A percentile compares a stretch with the other conserved stretches of the same genome.
phyloP scores from a whole-genome alignment of 164 flowering plant species.

The Tetrastigma voinierianum region DNA sequence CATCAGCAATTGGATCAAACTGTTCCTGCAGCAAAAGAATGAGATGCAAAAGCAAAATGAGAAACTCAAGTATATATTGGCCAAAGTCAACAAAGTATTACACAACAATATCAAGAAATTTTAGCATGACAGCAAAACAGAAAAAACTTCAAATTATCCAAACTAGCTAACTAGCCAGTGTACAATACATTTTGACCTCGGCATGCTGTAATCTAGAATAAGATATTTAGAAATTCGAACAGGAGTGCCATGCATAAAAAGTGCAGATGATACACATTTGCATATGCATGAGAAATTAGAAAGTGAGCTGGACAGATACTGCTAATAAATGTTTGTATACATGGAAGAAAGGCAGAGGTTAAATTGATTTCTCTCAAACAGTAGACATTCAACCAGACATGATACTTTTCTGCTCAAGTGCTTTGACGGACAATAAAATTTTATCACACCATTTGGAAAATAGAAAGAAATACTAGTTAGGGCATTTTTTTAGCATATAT shows the following conservation, averaged over 20 bases:
- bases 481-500: background rate
- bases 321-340: background rate
- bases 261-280: no score
- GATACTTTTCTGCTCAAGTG: background rate
- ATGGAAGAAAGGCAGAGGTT: background rate
- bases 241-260: no score
- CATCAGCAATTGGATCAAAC: constrained; percentile 76
- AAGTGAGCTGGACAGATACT: background rate
- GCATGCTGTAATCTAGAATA: background rate
- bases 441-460: background rate
- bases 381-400: background rate
- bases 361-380: background rate
- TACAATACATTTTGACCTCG: background rate
- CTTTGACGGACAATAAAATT: no score
- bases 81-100: no score
- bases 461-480: background rate
- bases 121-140: no score
- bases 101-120: no score
- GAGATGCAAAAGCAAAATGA: background rate
- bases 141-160: no score
- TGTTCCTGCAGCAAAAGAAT: constrained; percentile 27
- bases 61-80: no score
- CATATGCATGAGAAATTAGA: no score
- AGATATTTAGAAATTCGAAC: background rate
- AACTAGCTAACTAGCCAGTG: no score